phyloP scores from a whole-genome alignment of 2,329 filamentous ascomycete genomes.

The Paraphoma sp. region DNA sequence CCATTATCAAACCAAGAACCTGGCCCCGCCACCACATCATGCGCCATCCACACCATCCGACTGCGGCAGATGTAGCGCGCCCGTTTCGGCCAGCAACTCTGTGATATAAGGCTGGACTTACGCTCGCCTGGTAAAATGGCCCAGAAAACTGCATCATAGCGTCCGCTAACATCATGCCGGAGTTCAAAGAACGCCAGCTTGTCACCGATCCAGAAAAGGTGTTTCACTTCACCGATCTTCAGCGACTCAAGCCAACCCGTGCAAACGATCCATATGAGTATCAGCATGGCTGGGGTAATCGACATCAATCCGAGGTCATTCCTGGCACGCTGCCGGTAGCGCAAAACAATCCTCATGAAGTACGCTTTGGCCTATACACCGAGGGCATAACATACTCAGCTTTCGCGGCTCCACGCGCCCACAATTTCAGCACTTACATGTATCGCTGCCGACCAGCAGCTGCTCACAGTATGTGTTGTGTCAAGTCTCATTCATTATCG shows the following conservation, averaged over 20 bases:
- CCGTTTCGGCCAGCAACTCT: slow-evolving; percentile 22
- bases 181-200: slow-evolving; percentile 45
- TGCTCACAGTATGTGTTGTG: slow-evolving; percentile 44
- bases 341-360: slow-evolving; percentile 53
- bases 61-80: slow-evolving; percentile 39
- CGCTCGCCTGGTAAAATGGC: slow-evolving; percentile 14
- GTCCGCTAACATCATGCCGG: slow-evolving; percentile 29
- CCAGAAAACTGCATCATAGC: slow-evolving; percentile 2
- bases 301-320: slow-evolving; percentile 51
- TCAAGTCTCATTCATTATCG: neutral
- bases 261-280: slow-evolving; percentile 49
- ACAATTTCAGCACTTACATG: slow-evolving; percentile 54
- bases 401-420: slow-evolving; percentile 51
- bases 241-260: slow-evolving; percentile 46
- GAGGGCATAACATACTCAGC: slow-evolving; percentile 55
- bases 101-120: slow-evolving; percentile 36
- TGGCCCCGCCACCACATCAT: slow-evolving; percentile 43
- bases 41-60: slow-evolving; percentile 34
- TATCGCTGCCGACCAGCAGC: slow-evolving; percentile 53
- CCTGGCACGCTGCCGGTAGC: slow-evolving; percentile 52
- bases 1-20: slow-evolving; percentile 25
- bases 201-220: slow-evolving; percentile 45
- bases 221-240: slow-evolving; percentile 49
- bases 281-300: slow-evolving; percentile 47
- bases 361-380: slow-evolving; percentile 54